Base-by-base conservation (phyloP, 257 asterid genomes). In the Jasminum sambac region DNA sequence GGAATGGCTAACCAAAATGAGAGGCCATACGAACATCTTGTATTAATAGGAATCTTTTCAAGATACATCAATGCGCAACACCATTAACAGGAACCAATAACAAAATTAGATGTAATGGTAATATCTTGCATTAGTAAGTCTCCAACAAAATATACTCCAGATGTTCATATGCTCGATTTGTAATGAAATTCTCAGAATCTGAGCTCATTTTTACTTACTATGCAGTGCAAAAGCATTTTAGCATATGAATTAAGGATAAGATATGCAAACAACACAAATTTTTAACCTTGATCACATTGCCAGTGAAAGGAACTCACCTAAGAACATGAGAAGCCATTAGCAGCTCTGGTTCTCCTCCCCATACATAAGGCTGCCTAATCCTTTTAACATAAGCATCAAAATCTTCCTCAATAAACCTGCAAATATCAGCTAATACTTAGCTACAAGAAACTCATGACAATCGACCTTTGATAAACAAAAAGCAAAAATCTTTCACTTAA, bases 331-430 rank as follows among this genome's bases (percentile, higher is more conserved):
- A 88, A 67, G 95, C 79, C 98, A 92, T 90, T 16, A 88, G 80
- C 70, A 92, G 72, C 81, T 92, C 96, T 1, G 95, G 95, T 71
- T 92, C 98, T 68, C 98, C 98, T 63, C 98, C 96, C 98, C 98
- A 92, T 58, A 83, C 86, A 73, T 85, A 85, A 8, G 96, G 92
- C 64, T 90, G 81, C 62, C 79, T 84, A 73, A 92, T 90, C 42
- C 84, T 86, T 72, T 88, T 78, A 63, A 92, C 84, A 39, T 92
- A 92, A 6, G 72, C 82, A 78, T 92, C 98, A 79, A 92, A 92
- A 67, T 92, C 95, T 37, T 90, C 96, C 59, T 87, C 96, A 64
- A 92, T 86, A 63, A 77, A 88, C 89, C 98, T 90, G 71, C 19
- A 67, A 44, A 60, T 46, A 2, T 61, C 21, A 9, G 16, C 5